Conservation (phyloP, 495 filamentous ascomycete species). For the Gamarada debralockiae region DNA sequence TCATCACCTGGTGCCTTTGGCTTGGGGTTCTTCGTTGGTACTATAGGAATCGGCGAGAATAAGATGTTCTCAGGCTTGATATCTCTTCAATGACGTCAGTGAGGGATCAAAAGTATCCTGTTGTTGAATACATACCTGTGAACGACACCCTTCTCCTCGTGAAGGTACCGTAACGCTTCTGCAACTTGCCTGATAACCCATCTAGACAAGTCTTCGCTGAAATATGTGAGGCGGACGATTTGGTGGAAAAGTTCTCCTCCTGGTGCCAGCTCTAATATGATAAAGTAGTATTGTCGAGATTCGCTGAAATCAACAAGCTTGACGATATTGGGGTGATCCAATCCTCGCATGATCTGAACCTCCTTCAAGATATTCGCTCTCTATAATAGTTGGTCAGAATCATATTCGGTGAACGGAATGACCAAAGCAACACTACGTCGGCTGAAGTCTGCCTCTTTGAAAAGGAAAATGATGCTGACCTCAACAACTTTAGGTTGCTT, state of each 20-base stretch:
- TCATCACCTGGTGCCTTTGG: slow-evolving; percentile 81
- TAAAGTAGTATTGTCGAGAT: slow-evolving; percentile 93
- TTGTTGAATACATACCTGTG: slow-evolving; percentile 68
- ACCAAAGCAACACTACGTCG: neutral
- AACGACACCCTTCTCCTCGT: slow-evolving; percentile 92
- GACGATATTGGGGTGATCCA: slow-evolving; percentile 94
- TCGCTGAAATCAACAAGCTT: slow-evolving; percentile 92
- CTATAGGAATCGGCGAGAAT: slow-evolving; percentile 79
- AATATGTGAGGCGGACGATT: slow-evolving; percentile 96
- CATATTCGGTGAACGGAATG: neutral
- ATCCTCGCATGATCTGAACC: slow-evolving; percentile 95
- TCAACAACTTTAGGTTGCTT: slow-evolving; percentile 91
- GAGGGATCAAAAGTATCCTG: neutral
- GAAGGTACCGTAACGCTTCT: slow-evolving; percentile 87
- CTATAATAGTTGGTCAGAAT: slow-evolving; percentile 43
- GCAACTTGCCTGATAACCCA: slow-evolving; percentile 95
- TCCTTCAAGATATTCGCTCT: slow-evolving; percentile 97
- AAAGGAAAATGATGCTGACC: slow-evolving; percentile 61
- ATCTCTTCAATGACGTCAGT: slow-evolving; percentile 57
- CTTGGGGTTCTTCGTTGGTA: slow-evolving; percentile 76
- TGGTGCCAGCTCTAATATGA: slow-evolving; percentile 90
- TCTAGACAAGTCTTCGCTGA: slow-evolving; percentile 90
- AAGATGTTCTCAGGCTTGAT: slow-evolving; percentile 98
- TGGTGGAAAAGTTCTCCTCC: slow-evolving; percentile 98
- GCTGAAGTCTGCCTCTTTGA: neutral